Evolutionary conservation across 805 yeast genomes (phyloP).

Genomic region (Candida dendrica): DNA sequence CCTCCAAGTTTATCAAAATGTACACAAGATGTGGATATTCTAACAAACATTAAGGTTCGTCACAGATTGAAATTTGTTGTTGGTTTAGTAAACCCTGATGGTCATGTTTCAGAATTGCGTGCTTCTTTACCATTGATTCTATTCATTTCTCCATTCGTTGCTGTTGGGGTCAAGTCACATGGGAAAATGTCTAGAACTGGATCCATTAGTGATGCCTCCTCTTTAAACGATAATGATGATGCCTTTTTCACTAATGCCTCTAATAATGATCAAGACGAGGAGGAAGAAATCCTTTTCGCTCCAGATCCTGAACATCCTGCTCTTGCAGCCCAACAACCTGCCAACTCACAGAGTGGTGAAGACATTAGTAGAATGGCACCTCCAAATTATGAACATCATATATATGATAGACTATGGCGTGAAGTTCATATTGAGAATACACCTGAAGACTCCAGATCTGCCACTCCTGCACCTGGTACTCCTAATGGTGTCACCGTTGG

Average conservation of each 20-base stretch:
- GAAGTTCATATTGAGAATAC: conserved; percentile 37
- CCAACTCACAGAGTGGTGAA: conserved; percentile 12
- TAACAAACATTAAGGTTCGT: conserved; percentile 63
- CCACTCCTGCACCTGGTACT: conserved; percentile 22
- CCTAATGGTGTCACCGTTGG: conserved; percentile 13
- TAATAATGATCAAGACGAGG: conserved; percentile 17
- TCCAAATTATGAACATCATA: conserved; percentile 75
- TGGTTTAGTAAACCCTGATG: conserved; percentile 63
- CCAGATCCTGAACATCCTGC: conserved; percentile 25
- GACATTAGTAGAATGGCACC: conserved; percentile 60
- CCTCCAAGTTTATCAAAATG: conserved; percentile 67
- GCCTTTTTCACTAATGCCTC: conserved; percentile 1
- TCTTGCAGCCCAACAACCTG: conserved; percentile 10
- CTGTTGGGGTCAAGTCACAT: conserved; percentile 44
- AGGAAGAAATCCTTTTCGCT: conserved; percentile 33
- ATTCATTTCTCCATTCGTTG: conserved; percentile 69
- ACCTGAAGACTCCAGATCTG: conserved; percentile 23
- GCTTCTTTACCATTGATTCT: conserved; percentile 76
- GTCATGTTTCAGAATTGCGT: conserved; percentile 77
- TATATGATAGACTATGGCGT: conserved; percentile 73
- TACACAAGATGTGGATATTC: conserved; percentile 78
- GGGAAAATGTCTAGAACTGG: conserved; percentile 4
- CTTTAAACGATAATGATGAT: conserved; percentile 5
- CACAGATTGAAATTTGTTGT: conserved; percentile 77
- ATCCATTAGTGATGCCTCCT: conserved; percentile 20